Percentiles rank a stretch among this genome's conserved stretches.
Conservation (phyloP, 1,284 basidiomycete genomes). For the Cutaneotrichosporon dermatis region DNA sequence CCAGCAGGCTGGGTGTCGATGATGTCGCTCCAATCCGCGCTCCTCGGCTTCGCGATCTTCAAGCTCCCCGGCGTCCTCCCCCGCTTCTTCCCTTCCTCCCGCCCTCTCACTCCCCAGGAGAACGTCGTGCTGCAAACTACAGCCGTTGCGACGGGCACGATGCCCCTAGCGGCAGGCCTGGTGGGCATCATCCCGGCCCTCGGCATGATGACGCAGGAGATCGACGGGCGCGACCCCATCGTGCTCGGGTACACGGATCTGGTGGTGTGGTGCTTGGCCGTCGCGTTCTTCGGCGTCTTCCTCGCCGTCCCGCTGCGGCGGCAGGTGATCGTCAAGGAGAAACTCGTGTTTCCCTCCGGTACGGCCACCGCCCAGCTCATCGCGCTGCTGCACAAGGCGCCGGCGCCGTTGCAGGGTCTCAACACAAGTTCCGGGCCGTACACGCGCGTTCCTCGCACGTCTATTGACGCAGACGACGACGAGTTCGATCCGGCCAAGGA, state of each 20-base stretch:
- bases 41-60: slow-evolving; percentile 86
- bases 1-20: slow-evolving; percentile 49
- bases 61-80: slow-evolving; percentile 58
- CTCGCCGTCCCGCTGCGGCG: slow-evolving; percentile 87
- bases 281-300: slow-evolving; percentile 94
- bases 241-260: slow-evolving; percentile 65
- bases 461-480: background rate
- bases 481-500: slow-evolving; percentile 34
- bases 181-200: slow-evolving; percentile 92
- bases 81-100: slow-evolving; percentile 35
- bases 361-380: slow-evolving; percentile 96
- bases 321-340: slow-evolving; percentile 94
- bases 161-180: slow-evolving; percentile 90
- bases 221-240: slow-evolving; percentile 73
- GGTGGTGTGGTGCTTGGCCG: slow-evolving; percentile 62
- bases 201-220: slow-evolving; percentile 64
- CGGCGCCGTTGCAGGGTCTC: slow-evolving; percentile 27
- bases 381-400: slow-evolving; percentile 69
- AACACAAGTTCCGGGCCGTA: slow-evolving; percentile 22
- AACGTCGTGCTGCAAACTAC: slow-evolving; percentile 93
- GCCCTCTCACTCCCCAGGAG: slow-evolving; percentile 73
- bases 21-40: slow-evolving; percentile 92
- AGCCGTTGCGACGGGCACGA: slow-evolving; percentile 77
- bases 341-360: slow-evolving; percentile 88
- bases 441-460: slow-evolving; percentile 22